Base-by-base conservation (phyloP, 2,329 filamentous ascomycete genomes). In the Coniochaeta prunicola region DNA sequence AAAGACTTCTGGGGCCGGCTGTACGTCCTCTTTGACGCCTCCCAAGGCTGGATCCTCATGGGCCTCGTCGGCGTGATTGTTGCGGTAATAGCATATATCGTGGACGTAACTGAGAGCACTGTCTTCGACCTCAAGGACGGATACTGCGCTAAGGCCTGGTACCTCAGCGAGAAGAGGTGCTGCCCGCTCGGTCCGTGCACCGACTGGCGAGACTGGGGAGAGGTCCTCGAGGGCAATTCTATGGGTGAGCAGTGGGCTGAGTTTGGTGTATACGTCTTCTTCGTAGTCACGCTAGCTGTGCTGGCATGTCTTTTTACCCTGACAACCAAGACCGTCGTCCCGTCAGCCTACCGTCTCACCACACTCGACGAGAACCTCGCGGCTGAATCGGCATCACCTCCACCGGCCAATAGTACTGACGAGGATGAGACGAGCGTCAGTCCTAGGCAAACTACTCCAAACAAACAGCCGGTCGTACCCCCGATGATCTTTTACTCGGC, bases 401-500 rank as follows among this genome's bases (percentile, higher is more conserved):
- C 53, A n/a, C 1, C 70, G 1, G 71, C 75, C 10, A 77, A 82
- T 42, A 64, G 70, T 26, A 70, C 74, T 1, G 65, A 72, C 26
- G 73, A 68, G 60, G 78, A 74, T 53, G 77, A 71, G 48, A 71
- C 78, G 59, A 77, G 74, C 21, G 76, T 54, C 63, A 77, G 71
- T 57, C 75, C 74, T 9, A 70, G 66, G 42, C 64, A 71, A 50
- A 77, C 68, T 61, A 77, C 70, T 21, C 77, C n/a, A 2, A 73
- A 63, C 62, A 73, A 57, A 62, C 71, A 58, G 61, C 67, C 68
- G 1, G 55, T 59, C 1, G 73, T 77, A 0, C 82, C 88, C 2
- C 89, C 91, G 1, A 96, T 96, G 88, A 83, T 93, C 5, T 99
- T 96, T 73, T 99, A 97, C 72, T 92, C 94, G 8, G 94, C 93